These are phyloP conservation scores for Hypoxylon rubiginosum DNA, from an alignment of 2,329 filamentous ascomycete genomes.

Conservation along the genomic window DNA sequence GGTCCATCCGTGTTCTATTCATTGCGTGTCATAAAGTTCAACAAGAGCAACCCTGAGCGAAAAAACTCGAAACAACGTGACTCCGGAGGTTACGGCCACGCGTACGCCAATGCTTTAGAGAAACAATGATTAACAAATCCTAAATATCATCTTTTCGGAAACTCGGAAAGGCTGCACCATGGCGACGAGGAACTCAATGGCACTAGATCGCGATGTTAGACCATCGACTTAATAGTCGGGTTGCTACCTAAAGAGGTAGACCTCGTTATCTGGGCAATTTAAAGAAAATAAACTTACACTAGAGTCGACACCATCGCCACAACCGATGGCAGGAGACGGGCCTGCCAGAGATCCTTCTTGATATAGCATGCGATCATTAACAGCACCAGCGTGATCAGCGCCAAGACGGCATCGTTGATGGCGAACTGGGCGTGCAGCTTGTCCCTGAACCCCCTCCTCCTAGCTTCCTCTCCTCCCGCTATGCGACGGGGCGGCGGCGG, in stretches of 20 bases:
- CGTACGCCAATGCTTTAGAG: neutral
- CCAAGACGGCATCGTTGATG: constrained; percentile 13
- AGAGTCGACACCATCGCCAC: constrained; percentile 18
- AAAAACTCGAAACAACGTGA: neutral
- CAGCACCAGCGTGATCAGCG: constrained; percentile 9
- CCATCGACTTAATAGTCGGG: neutral
- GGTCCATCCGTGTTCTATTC: neutral
- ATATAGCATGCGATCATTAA: constrained; percentile 8
- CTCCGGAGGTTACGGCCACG: neutral
- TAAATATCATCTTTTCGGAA: constrained; percentile 15
- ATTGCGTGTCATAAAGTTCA: neutral
- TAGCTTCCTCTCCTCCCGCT: neutral
- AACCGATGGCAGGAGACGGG: neutral
- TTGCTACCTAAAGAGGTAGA: neutral
- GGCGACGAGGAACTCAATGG: constrained; percentile 7
- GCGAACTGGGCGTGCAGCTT: constrained; percentile 14
- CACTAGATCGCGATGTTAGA: constrained; percentile 4
- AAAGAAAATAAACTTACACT: constrained; percentile 13
- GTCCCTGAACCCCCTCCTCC: constrained; percentile 10
- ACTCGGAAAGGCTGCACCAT: constrained; percentile 15
- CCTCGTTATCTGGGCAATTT: too few relatives aligned
- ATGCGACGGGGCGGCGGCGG: neutral
- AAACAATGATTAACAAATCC: neutral
- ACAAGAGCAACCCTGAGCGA: neutral
- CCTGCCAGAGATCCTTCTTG: neutral